Percentiles rank a stretch among this genome's conserved stretches.
Conservation (phyloP, 2,329 filamentous ascomycete genomes). For the Fusarium goolgardi region DNA sequence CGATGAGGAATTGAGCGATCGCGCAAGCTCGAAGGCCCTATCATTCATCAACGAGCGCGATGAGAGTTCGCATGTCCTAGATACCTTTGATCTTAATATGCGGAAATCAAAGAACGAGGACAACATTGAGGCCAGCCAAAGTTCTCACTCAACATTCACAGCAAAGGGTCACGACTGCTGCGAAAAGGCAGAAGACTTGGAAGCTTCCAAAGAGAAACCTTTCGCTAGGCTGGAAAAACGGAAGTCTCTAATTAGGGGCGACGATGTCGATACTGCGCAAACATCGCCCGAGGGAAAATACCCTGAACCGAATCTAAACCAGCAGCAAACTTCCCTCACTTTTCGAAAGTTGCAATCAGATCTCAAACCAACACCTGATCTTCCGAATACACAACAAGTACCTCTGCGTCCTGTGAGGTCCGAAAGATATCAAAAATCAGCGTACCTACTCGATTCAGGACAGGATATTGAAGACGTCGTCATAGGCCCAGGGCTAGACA, state of each 20-base stretch:
- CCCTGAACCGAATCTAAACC: background rate
- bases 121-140: accelerated
- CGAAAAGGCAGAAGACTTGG: background rate
- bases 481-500: accelerated
- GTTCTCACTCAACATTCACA: accelerated
- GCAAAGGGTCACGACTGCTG: accelerated
- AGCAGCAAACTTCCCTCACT: accelerated
- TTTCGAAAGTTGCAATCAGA: background rate
- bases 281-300: background rate
- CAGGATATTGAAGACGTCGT: accelerated
- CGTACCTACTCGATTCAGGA: accelerated
- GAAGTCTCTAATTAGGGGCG: accelerated
- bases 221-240: accelerated
- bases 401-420: too few species aligned
- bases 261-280: too few species aligned
- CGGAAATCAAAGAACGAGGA: accelerated
- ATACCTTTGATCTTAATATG: accelerated
- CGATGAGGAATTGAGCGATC: background rate
- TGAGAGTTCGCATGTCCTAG: accelerated
- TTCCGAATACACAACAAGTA: accelerated
- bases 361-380: background rate
- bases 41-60: background rate
- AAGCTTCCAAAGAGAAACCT: accelerated
- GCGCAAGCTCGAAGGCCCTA: background rate
- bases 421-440: too few species aligned